Percentiles rank a stretch among this genome's conserved stretches.
phyloP scores from a whole-genome alignment of 306 rosid genomes.

The Delonix regia region DNA sequence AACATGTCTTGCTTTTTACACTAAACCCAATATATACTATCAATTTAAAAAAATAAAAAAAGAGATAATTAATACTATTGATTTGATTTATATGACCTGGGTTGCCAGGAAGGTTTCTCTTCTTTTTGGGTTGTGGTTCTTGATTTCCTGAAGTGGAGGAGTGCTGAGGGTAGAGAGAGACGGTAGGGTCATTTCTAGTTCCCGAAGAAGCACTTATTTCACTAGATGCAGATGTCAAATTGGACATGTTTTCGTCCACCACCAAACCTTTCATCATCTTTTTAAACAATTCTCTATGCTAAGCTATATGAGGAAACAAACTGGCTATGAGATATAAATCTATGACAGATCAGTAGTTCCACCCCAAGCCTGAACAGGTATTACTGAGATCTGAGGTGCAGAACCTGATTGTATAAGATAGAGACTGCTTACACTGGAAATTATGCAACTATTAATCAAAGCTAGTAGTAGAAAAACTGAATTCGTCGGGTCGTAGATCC shows the following conservation, averaged over 20 bases:
- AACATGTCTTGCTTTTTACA: not conserved
- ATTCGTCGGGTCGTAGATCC: constrained; percentile 19
- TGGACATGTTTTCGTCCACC: constrained; percentile 69
- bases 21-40: not conserved
- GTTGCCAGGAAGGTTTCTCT: constrained; percentile 82
- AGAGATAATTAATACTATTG: not conserved
- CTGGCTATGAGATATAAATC: not conserved
- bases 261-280: constrained; percentile 53
- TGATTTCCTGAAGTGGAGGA: constrained; percentile 59
- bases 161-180: constrained; percentile 46
- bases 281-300: not conserved
- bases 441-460: not conserved
- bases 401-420: constrained; percentile 22
- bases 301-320: constrained; percentile 22
- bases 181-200: constrained; percentile 45
- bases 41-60: not conserved
- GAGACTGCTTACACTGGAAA: constrained; percentile 13
- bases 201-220: constrained; percentile 73
- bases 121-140: constrained; percentile 62
- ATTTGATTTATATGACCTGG: constrained; percentile 60
- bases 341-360: constrained; percentile 19
- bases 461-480: constrained; percentile 18
- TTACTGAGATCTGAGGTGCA: constrained; percentile 50
- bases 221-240: constrained; percentile 73
- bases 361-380: constrained; percentile 22